Conservation (phyloP, 192 early-diverging fungal genomes). For the Bifiguratus adelaidae region DNA sequence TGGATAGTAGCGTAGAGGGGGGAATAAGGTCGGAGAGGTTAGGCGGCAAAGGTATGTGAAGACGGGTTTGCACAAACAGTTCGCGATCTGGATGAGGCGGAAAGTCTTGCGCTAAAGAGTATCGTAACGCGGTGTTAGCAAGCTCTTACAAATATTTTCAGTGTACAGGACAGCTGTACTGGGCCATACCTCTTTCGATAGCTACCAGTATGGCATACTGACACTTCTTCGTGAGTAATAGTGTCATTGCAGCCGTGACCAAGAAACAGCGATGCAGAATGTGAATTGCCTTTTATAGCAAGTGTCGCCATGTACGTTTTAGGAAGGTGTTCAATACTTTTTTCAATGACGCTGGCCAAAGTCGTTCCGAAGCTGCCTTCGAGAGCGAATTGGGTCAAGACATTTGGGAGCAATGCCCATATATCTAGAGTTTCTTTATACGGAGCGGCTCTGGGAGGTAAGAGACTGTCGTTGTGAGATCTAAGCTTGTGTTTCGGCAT, state of each 20-base stretch:
- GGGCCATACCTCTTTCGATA: conserved; percentile 19
- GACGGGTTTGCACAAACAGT: conserved; percentile 11
- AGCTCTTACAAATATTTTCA: neutral
- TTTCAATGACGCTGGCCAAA: too few relatives aligned
- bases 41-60: conserved; percentile 13
- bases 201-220: conserved; percentile 21
- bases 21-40: conserved; percentile 20
- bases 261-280: too few relatives aligned
- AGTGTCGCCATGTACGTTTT: too few relatives aligned
- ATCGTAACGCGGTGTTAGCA: neutral
- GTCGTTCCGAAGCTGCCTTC: too few relatives aligned
- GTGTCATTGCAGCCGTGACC: conserved; percentile 18
- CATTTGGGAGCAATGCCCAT: too few relatives aligned
- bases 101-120: conserved; percentile 16
- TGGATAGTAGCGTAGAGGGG: conserved; percentile 11
- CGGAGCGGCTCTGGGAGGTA: too few relatives aligned
- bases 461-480: too few relatives aligned
- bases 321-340: too few relatives aligned
- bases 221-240: conserved; percentile 20
- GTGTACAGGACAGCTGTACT: conserved; percentile 1
- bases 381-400: too few relatives aligned
- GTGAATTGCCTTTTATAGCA: too few relatives aligned
- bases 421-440: too few relatives aligned
- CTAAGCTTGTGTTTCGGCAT: too few relatives aligned
- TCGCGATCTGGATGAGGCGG: conserved; percentile 1